These are phyloP conservation scores for Cruciata laevipes DNA, from an alignment of 257 asterid species.

Conservation along the genomic window DNA sequence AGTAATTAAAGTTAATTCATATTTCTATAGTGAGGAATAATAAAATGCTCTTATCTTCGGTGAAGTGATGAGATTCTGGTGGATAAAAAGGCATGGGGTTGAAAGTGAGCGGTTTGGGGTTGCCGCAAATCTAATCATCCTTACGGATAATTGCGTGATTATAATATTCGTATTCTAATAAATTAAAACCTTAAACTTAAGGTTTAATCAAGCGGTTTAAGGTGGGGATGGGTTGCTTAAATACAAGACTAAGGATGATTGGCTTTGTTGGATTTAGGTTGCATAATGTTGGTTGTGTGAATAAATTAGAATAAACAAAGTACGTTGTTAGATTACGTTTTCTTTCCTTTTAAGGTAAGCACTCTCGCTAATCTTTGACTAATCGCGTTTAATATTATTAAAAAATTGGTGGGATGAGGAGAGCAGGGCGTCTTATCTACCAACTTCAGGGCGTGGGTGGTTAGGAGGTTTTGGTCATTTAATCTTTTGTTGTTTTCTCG, in stretches of 20 bases:
- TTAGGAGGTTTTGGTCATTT: conserved; percentile 19
- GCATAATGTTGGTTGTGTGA: conserved; percentile 15
- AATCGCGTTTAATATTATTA: not conserved
- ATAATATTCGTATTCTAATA: not conserved
- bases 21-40: not conserved
- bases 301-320: conserved; percentile 11
- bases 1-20: not conserved
- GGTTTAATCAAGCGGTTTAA: not conserved
- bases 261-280: not conserved
- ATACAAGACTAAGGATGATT: conserved; percentile 14
- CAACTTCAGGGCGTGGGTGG: conserved; percentile 12
- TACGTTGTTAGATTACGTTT: conserved; percentile 21
- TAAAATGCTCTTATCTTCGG: not conserved
- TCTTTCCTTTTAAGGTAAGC: conserved; percentile 46
- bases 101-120: conserved; percentile 7
- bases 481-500: conserved; percentile 18
- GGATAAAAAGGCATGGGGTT: not conserved
- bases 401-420: conserved; percentile 25
- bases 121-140: conserved; percentile 6
- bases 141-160: not conserved
- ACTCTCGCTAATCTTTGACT: not conserved
- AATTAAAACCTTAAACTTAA: conserved; percentile 16
- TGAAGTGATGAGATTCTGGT: not conserved
- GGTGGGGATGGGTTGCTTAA: conserved; percentile 12
- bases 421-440: conserved; percentile 29